A percentile compares a stretch with the other conserved stretches of the same genome.
Evolutionary conservation across 139 green algal species (phyloP).

Genomic region (Chlorella sorokiniana): DNA sequence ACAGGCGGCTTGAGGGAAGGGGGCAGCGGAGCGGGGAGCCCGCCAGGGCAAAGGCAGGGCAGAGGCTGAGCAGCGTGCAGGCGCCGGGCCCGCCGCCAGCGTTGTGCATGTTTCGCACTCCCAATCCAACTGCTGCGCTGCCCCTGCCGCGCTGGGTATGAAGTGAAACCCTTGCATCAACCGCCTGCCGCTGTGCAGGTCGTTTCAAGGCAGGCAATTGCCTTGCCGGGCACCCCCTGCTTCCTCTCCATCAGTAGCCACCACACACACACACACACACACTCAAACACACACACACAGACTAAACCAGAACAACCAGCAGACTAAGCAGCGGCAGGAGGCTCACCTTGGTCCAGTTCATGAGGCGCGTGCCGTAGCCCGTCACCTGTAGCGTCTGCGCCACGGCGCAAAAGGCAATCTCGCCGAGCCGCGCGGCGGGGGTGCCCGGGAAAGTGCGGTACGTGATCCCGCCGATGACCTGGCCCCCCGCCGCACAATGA

Average conservation of each 20-base stretch:
- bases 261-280: too few relatives aligned
- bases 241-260: too few relatives aligned
- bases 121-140: too few relatives aligned
- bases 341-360: conserved; percentile 92
- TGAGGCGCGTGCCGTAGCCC: conserved; percentile 95
- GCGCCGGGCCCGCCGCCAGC: too few relatives aligned
- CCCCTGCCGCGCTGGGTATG: too few relatives aligned
- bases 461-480: conserved; percentile 93
- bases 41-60: too few relatives aligned
- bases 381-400: conserved; percentile 90
- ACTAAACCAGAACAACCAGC: background rate
- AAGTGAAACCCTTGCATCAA: too few relatives aligned
- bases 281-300: background rate
- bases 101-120: too few relatives aligned
- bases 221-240: too few relatives aligned
- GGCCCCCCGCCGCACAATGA: conserved; percentile 57
- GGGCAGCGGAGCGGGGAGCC: background rate
- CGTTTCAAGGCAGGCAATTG: too few relatives aligned
- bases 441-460: conserved; percentile 83
- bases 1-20: background rate
- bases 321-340: background rate
- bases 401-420: conserved; percentile 99
- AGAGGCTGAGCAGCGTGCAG: too few relatives aligned
- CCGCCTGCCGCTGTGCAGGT: too few relatives aligned
- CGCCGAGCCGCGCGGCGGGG: conserved; percentile 71